Conservation (phyloP, 495 filamentous ascomycete species). For the Annulohypoxylon bovei region DNA sequence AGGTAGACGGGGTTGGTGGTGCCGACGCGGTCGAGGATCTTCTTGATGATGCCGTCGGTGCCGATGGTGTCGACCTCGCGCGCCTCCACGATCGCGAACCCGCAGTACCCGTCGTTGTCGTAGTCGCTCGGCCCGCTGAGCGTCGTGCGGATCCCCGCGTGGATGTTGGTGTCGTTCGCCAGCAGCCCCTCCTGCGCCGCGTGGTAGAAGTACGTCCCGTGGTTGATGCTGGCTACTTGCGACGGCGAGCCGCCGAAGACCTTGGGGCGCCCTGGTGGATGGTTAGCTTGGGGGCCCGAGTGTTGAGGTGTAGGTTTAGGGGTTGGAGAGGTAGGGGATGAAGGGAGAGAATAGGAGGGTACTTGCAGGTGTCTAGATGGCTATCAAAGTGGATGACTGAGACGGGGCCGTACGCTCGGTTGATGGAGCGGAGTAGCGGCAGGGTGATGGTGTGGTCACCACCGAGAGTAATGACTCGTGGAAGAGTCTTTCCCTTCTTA, state of each 20-base stretch:
- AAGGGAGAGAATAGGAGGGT: constrained; percentile 69
- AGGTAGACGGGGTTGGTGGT: constrained; percentile 74
- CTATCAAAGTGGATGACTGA: constrained; percentile 89
- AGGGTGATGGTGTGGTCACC: constrained; percentile 88
- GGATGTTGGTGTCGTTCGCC: constrained; percentile 72
- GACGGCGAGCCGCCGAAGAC: constrained; percentile 67
- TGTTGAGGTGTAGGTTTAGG: constrained; percentile 4
- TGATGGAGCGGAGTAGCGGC: constrained; percentile 78
- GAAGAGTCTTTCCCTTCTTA: constrained; percentile 62
- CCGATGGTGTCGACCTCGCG: constrained; percentile 78
- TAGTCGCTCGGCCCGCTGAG: constrained; percentile 79
- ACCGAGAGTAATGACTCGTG: constrained; percentile 77
- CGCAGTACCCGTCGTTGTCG: constrained; percentile 72
- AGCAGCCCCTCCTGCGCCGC: constrained; percentile 80
- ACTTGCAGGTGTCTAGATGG: constrained; percentile 81
- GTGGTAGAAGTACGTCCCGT: constrained; percentile 89
- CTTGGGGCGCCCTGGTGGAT: constrained; percentile 70
- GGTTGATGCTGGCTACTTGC: constrained; percentile 75
- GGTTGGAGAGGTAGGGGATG: constrained; percentile 51
- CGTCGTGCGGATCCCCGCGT: constrained; percentile 81
- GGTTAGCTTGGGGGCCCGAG: constrained; percentile 27
- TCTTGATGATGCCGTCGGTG: constrained; percentile 69
- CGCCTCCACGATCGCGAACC: constrained; percentile 74
- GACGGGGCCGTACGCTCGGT: constrained; percentile 79
- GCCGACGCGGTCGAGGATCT: constrained; percentile 70